A percentile compares a stretch with the other conserved stretches of the same genome.
Evolutionary conservation across 2,329 filamentous ascomycete genomes (phyloP).

Genomic region (Rutstroemia sp.): DNA sequence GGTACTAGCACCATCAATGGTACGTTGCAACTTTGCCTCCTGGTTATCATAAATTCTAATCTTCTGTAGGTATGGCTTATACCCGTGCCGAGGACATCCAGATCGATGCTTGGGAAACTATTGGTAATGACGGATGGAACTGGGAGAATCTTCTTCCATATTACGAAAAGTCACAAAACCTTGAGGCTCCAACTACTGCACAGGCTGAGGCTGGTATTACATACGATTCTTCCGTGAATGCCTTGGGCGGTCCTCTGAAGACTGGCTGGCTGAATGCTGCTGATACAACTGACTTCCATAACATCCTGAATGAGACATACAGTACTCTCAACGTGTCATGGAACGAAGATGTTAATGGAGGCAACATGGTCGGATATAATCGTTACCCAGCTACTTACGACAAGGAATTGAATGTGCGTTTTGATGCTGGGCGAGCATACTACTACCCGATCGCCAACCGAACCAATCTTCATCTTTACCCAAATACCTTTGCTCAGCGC

Average conservation of each 20-base stretch:
- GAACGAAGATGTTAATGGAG: slow-evolving; percentile 35
- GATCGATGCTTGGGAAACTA: slow-evolving; percentile 32
- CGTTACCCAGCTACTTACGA: slow-evolving; percentile 36
- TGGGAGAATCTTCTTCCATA: slow-evolving; percentile 28
- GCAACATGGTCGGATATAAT: slow-evolving; percentile 33
- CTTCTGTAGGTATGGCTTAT: slow-evolving; percentile 31
- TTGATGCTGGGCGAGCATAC: slow-evolving; percentile 37
- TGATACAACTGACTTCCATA: slow-evolving; percentile 30
- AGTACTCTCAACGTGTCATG: slow-evolving; percentile 27
- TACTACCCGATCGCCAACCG: slow-evolving; percentile 33
- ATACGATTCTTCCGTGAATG: slow-evolving; percentile 32
- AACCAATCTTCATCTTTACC: slow-evolving; percentile 31
- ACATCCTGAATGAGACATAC: slow-evolving; percentile 29
- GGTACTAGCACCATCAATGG: slow-evolving; percentile 37
- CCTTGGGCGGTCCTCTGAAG: slow-evolving; percentile 30
- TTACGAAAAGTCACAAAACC: slow-evolving; percentile 20
- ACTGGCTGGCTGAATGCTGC: slow-evolving; percentile 33
- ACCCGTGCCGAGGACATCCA: slow-evolving; percentile 30
- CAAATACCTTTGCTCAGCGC: slow-evolving; percentile 13
- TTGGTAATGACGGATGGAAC: slow-evolving; percentile 33
- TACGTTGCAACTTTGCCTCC: slow-evolving; percentile 26
- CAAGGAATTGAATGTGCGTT: slow-evolving; percentile 30
- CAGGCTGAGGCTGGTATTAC: slow-evolving; percentile 32
- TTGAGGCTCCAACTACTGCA: slow-evolving; percentile 25
- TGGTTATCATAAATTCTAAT: slow-evolving; percentile 3